phyloP scores from a whole-genome alignment of 768 basidiomycete species.

The Trichaptum fuscoviolaceum region DNA sequence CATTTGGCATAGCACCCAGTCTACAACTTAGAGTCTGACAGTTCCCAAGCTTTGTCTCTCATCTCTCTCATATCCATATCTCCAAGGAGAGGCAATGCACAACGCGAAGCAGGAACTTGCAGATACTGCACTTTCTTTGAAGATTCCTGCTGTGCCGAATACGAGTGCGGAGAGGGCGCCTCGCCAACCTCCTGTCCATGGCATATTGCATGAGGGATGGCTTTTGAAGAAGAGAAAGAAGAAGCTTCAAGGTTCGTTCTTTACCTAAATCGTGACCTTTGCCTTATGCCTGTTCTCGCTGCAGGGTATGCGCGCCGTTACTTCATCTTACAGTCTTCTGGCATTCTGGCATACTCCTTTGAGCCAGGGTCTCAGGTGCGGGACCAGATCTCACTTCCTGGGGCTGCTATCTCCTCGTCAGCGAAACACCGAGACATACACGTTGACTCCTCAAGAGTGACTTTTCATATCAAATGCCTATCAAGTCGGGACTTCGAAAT shows the following conservation, averaged over 20 bases:
- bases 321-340: constrained; percentile 64
- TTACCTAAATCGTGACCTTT: constrained; percentile 5
- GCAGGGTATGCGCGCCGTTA: constrained; percentile 82
- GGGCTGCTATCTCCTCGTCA: constrained; percentile 74
- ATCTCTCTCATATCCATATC: neutral
- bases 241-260: constrained; percentile 74
- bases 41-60: neutral
- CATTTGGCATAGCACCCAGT: neutral
- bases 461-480: constrained; percentile 81
- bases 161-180: neutral
- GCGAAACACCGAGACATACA: constrained; percentile 76
- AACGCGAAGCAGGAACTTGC: neutral
- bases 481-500: constrained; percentile 59
- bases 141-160: neutral
- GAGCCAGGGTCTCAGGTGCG: constrained; percentile 66
- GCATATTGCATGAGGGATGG: constrained; percentile 64
- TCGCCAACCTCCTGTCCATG: constrained; percentile 11
- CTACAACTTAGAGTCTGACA: neutral
- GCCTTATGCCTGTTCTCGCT: neutral
- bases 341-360: constrained; percentile 70
- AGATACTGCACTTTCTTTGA: neutral
- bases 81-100: neutral
- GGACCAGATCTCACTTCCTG: constrained; percentile 60
- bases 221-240: constrained; percentile 82
- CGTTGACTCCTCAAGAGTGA: constrained; percentile 68